These are phyloP conservation scores for Aegle marmelos DNA, from an alignment of 345 rosid genomes.

Conservation along the genomic window DNA sequence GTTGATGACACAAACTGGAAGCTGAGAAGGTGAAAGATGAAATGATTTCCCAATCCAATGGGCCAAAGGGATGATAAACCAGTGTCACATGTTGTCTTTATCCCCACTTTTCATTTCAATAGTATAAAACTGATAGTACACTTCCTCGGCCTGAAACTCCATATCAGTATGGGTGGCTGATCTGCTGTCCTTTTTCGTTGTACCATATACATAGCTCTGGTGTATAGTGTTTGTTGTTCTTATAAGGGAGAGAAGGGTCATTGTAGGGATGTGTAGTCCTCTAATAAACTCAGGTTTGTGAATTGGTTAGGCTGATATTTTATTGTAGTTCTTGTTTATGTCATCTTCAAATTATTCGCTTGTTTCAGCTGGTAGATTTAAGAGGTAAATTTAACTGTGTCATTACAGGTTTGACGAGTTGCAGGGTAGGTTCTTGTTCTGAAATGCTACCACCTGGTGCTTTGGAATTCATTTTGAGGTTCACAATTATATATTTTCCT, in stretches of 20 bases:
- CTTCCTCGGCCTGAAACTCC: conserved; percentile 12
- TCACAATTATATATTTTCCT: background rate
- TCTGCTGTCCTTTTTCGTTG: conserved; percentile 21
- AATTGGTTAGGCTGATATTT: conserved; percentile 24
- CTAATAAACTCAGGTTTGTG: conserved; percentile 40
- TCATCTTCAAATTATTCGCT: background rate
- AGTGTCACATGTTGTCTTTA: background rate
- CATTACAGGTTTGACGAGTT: background rate
- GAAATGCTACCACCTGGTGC: background rate
- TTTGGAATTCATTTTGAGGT: background rate
- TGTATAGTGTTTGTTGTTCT: conserved; percentile 40
- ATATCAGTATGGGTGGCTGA: conserved; percentile 20
- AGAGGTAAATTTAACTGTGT: background rate
- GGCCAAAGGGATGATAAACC: conserved; percentile 14
- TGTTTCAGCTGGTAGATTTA: background rate
- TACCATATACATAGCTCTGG: conserved; percentile 33
- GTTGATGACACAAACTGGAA: conserved; percentile 5
- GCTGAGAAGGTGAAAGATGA: conserved; percentile 11
- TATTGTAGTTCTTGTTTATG: conserved; percentile 15
- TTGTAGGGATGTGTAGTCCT: conserved; percentile 26
- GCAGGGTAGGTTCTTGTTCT: background rate
- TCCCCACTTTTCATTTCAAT: conserved; percentile 4
- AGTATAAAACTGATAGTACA: conserved; percentile 21
- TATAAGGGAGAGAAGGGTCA: conserved; percentile 26
- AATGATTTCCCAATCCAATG: conserved; percentile 3